Conservation (phyloP, 768 basidiomycete species). For the Amanita rimosa region DNA sequence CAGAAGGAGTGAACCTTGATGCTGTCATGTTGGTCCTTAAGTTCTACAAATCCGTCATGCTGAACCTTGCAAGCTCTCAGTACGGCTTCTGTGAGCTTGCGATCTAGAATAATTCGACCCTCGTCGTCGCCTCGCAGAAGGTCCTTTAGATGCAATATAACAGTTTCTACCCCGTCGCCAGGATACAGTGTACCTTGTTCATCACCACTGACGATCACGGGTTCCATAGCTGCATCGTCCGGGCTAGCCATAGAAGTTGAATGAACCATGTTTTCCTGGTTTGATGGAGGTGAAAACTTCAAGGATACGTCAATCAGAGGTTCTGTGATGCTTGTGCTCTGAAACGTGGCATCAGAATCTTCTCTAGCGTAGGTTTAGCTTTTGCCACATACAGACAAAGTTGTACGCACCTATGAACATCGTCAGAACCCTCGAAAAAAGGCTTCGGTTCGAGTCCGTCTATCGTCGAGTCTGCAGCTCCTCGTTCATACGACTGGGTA, state of each 20-base stretch:
- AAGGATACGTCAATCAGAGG: background rate
- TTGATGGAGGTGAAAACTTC: background rate
- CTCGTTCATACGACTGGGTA: background rate
- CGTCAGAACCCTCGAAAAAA: background rate
- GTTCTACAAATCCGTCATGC: conserved; percentile 43
- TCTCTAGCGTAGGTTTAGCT: background rate
- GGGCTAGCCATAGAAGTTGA: no score
- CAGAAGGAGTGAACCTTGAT: conserved; percentile 51
- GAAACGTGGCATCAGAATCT: background rate
- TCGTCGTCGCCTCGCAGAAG: conserved; percentile 46
- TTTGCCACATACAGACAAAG: background rate
- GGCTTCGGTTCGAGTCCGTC: background rate
- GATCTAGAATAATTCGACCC: conserved; percentile 57
- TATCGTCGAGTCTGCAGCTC: background rate
- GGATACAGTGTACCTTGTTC: conserved; percentile 8
- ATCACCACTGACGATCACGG: background rate
- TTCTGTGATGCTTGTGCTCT: background rate
- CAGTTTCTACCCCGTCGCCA: conserved; percentile 31
- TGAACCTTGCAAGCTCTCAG: conserved; percentile 54
- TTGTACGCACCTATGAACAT: background rate
- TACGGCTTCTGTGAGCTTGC: conserved; percentile 61
- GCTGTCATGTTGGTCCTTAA: conserved; percentile 74
- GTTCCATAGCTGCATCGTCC: background rate
- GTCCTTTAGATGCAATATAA: conserved; percentile 46
- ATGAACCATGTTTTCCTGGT: background rate